phyloP scores from a whole-genome alignment of 305 asterid genomes.

The Fraxinus albicans region DNA sequence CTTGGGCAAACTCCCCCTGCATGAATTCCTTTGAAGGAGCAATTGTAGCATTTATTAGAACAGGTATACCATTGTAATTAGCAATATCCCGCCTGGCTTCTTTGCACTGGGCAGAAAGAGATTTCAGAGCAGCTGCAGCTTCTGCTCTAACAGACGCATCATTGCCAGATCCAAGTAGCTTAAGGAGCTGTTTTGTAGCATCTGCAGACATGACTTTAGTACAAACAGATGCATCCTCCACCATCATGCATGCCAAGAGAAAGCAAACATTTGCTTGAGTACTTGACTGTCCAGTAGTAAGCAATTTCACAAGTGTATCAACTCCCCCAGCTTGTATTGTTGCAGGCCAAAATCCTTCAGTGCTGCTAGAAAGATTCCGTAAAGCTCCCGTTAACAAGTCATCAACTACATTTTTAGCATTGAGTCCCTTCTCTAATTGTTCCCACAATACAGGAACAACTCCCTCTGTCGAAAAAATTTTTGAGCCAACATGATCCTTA shows the following conservation, averaged over 20 bases:
- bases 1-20: constrained; percentile 99
- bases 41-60: constrained; percentile 92
- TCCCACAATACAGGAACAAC: constrained; percentile 96
- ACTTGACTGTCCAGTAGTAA: constrained; percentile 73
- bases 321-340: constrained; percentile 89
- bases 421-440: constrained; percentile 86
- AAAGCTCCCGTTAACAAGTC: constrained; percentile 87
- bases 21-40: constrained; percentile 99
- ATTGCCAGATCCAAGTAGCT: constrained; percentile 83
- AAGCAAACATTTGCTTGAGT: constrained; percentile 98
- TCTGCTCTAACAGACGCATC: constrained; percentile 97
- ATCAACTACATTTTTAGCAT: constrained; percentile 84
- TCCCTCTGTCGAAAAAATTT: constrained; percentile 97
- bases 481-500: constrained; percentile 96
- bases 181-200: constrained; percentile 84
- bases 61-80: constrained; percentile 86
- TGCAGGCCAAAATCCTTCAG: constrained; percentile 96
- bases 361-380: constrained; percentile 86
- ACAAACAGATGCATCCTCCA: constrained; percentile 95
- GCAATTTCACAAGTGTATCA: constrained; percentile 84
- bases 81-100: constrained; percentile 89
- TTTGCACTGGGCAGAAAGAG: constrained; percentile 95
- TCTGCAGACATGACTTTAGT: constrained; percentile 78
- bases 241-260: constrained; percentile 96
- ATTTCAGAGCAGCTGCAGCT: constrained; percentile 96